phyloP scores from a whole-genome alignment of 225 moss, liverwort and hornwort species.

The Sphagnum contortum region DNA sequence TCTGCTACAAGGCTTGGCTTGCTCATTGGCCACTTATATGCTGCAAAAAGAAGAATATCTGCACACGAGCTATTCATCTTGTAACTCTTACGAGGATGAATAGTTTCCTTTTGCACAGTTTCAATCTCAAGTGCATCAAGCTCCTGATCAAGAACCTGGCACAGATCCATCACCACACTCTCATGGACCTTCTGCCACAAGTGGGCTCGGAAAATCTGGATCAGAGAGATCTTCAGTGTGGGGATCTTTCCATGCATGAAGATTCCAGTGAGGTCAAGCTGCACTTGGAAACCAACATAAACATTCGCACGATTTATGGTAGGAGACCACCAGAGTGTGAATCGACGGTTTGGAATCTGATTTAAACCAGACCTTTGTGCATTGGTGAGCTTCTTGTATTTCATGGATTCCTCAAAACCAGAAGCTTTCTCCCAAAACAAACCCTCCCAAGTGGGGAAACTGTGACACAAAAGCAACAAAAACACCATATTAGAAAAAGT shows the following conservation, averaged over 20 bases:
- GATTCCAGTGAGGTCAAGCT: constrained; percentile 95
- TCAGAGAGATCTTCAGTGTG: constrained; percentile 93
- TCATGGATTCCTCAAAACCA: constrained; percentile 98
- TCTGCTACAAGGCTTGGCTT: constrained; percentile 97
- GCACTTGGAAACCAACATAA: constrained; percentile 99
- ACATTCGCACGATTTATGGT: constrained; percentile 99
- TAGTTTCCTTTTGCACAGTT: constrained; percentile 98
- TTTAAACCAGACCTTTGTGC: constrained; percentile 97
- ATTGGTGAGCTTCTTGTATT: constrained; percentile 98
- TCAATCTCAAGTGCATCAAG: constrained; percentile 99
- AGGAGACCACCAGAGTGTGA: constrained; percentile 99
- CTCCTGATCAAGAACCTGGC: constrained; percentile 98
- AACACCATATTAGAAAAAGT: not conserved
- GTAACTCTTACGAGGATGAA: constrained; percentile 98
- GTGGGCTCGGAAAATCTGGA: constrained; percentile 99
- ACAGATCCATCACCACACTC: constrained; percentile 99
- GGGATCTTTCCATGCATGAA: constrained; percentile 99
- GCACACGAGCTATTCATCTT: constrained; percentile 99
- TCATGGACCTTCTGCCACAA: constrained; percentile 99
- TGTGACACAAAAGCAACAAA: constrained; percentile 7
- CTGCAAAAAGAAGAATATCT: constrained; percentile 92
- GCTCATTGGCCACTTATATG: constrained; percentile 99
- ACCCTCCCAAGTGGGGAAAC: constrained; percentile 98
- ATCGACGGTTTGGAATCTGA: constrained; percentile 96
- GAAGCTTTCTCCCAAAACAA: constrained; percentile 99